phyloP scores from a whole-genome alignment of 352 stramenopile genomes.

The Phytopythium chamaehyphon region DNA sequence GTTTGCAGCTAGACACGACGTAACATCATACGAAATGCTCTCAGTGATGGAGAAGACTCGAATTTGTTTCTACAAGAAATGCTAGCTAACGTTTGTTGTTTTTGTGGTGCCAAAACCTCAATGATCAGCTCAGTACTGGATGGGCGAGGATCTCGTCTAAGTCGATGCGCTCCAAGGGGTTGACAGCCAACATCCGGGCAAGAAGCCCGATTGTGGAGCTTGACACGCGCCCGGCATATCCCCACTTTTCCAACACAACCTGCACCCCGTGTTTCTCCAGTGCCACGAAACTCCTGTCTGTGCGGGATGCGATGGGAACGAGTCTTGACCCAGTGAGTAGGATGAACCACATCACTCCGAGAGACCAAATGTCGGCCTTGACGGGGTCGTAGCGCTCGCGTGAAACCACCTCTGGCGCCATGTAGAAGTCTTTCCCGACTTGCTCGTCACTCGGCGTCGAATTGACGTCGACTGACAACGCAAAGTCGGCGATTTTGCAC shows the following conservation, averaged over 20 bases:
- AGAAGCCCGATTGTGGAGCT: conserved; percentile 16
- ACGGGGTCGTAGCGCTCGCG: conserved; percentile 28
- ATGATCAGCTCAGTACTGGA: not conserved
- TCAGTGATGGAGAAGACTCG: too few relatives aligned
- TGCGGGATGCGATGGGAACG: conserved; percentile 17
- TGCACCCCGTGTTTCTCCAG: conserved; percentile 30
- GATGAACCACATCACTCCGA: conserved; percentile 61
- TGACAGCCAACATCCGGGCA: conserved; percentile 19
- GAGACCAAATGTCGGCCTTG: conserved; percentile 56
- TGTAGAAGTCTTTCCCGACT: conserved; percentile 39
- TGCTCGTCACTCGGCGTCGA: conserved; percentile 9
- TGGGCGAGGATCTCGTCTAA: conserved; percentile 8
- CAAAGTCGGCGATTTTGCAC: conserved; percentile 41
- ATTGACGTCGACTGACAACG: conserved; percentile 15
- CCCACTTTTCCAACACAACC: conserved; percentile 42
- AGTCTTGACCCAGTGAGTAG: conserved; percentile 51
- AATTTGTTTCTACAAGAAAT: too few relatives aligned
- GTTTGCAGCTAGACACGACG: too few relatives aligned
- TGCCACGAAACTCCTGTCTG: conserved; percentile 23
- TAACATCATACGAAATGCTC: too few relatives aligned
- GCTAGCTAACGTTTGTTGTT: too few relatives aligned
- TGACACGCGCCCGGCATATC: conserved; percentile 4
- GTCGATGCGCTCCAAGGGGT: conserved; percentile 13
- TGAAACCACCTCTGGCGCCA: conserved; percentile 35
- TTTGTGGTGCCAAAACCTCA: too few relatives aligned